A percentile compares a stretch with the other conserved stretches of the same genome.
Evolutionary conservation across 345 rosid genomes (phyloP).

Genomic region (Balakata baccata): DNA sequence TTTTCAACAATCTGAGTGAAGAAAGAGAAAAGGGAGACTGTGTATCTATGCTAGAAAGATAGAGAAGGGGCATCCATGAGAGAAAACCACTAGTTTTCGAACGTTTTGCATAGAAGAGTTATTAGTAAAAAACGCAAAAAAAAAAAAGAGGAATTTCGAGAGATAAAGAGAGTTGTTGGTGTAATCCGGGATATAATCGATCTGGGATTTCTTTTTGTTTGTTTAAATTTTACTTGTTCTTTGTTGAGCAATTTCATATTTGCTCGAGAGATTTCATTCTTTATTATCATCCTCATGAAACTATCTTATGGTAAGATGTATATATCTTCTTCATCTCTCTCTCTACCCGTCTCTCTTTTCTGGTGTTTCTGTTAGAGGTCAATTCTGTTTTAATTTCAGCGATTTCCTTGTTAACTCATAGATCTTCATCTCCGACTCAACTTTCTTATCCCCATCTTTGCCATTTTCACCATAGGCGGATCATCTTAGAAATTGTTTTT

Average conservation of each 20-base stretch:
- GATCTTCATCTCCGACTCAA: constrained; percentile 13
- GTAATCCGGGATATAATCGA: background rate
- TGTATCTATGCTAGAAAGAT: background rate
- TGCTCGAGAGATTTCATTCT: background rate
- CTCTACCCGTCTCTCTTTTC: background rate
- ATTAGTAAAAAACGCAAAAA: background rate
- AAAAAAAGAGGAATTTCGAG: background rate
- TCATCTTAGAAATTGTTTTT: background rate
- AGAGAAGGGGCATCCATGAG: background rate
- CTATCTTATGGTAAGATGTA: constrained; percentile 16
- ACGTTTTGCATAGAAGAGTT: background rate
- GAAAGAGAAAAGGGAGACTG: background rate
- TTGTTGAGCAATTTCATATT: background rate
- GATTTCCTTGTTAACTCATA: constrained; percentile 1
- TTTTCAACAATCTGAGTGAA: background rate
- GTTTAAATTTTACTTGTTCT: background rate
- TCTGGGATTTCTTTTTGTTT: constrained; percentile 12
- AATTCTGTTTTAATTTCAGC: background rate
- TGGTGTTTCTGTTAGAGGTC: background rate
- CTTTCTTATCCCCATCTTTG: background rate
- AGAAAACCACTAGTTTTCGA: background rate
- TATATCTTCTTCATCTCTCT: background rate
- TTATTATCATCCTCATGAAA: constrained; percentile 15
- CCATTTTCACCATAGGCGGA: background rate
- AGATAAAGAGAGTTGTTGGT: background rate